These are phyloP conservation scores for Malus sylvestris DNA, from an alignment of 306 rosid genomes.

Conservation along the genomic window DNA sequence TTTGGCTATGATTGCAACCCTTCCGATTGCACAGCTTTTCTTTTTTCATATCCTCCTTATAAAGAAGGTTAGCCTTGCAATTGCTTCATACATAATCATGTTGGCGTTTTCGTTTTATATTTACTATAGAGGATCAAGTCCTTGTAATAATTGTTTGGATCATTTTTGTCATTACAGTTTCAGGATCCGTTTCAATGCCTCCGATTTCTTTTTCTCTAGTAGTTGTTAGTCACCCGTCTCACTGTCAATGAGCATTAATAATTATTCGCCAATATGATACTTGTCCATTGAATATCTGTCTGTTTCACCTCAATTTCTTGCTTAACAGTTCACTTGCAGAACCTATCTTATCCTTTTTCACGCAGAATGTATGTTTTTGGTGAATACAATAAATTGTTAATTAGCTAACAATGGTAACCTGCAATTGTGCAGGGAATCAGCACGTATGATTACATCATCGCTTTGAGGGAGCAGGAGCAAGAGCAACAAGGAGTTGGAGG, in stretches of 20 bases:
- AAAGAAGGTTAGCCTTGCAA: constrained; percentile 54
- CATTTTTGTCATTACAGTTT: too few relatives aligned
- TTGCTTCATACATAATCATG: neutral
- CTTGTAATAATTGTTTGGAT: too few relatives aligned
- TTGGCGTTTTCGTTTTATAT: too few relatives aligned
- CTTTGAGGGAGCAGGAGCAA: constrained; percentile 96
- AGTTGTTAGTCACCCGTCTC: too few relatives aligned
- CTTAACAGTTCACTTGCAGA: neutral
- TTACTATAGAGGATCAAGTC: too few relatives aligned
- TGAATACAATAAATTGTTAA: neutral
- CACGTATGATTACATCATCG: constrained; percentile 94
- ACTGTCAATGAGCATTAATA: too few relatives aligned
- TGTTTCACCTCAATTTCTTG: neutral
- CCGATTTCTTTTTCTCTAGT: too few relatives aligned
- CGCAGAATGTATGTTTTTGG: neutral
- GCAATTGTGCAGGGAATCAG: constrained; percentile 64
- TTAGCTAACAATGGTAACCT: neutral
- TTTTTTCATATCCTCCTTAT: constrained; percentile 93
- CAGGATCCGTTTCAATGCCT: too few relatives aligned
- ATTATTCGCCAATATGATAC: too few relatives aligned
- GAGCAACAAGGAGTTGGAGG: constrained; percentile 85
- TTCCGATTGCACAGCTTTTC: constrained; percentile 92
- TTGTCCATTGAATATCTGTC: neutral
- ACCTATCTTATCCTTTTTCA: neutral
- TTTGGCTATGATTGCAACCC: constrained; percentile 90